Conservation (phyloP, 1,284 basidiomycete genomes). For the Cutaneotrichosporon sp. region DNA sequence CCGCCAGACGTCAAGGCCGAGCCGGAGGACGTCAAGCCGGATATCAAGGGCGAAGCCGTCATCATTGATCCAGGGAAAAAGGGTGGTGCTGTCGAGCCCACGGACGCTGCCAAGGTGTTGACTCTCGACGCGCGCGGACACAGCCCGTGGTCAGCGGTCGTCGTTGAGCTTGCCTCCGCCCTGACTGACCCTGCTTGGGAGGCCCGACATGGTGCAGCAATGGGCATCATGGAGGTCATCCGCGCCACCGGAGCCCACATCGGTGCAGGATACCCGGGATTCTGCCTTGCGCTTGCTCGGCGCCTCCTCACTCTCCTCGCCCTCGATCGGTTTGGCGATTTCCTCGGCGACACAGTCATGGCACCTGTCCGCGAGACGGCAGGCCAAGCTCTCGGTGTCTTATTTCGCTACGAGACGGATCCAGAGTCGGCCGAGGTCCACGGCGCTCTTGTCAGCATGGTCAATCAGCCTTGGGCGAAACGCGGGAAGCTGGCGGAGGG, state of each 20-base stretch:
- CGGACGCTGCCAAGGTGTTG: constrained; percentile 19
- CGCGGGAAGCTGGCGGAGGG: constrained; percentile 48
- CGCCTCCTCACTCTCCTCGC: constrained; percentile 86
- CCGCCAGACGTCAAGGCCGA: constrained; percentile 13
- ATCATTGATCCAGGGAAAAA: constrained; percentile 48
- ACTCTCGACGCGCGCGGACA: constrained; percentile 53
- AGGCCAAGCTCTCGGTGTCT: constrained; percentile 85
- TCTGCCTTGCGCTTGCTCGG: constrained; percentile 61
- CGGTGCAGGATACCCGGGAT: constrained; percentile 64
- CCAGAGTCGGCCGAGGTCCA: constrained; percentile 75
- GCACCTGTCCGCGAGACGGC: constrained; percentile 96
- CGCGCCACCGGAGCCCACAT: constrained; percentile 78
- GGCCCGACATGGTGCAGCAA: constrained; percentile 85
- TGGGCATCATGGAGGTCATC: constrained; percentile 84
- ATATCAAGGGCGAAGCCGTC: constrained; percentile 26
- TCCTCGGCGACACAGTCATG: constrained; percentile 91
- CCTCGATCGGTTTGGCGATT: constrained; percentile 97
- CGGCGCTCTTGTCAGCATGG: constrained; percentile 83
- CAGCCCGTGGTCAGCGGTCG: constrained; percentile 86
- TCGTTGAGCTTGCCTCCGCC: constrained; percentile 75
- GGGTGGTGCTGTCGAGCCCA: constrained; percentile 39
- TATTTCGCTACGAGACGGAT: constrained; percentile 78
- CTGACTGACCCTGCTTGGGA: constrained; percentile 87
- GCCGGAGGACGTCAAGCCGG: constrained; percentile 11
- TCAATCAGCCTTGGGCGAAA: constrained; percentile 68